phyloP scores from a whole-genome alignment of 768 basidiomycete genomes.

The Pleurotus tuoliensis region DNA sequence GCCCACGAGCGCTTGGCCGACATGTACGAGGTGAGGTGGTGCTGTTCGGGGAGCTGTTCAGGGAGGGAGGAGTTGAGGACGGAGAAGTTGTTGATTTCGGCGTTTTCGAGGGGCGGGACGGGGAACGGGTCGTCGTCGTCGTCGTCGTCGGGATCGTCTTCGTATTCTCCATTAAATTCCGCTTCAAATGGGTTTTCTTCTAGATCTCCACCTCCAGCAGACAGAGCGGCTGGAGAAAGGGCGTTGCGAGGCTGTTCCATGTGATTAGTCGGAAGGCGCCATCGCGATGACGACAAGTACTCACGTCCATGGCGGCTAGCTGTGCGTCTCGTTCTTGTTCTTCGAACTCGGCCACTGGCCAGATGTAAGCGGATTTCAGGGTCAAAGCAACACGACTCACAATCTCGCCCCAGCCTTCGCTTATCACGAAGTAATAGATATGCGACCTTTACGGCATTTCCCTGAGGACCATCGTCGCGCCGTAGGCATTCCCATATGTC shows the following conservation, averaged over 20 bases:
- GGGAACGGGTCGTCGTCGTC: constrained; percentile 33
- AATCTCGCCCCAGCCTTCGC: constrained; percentile 73
- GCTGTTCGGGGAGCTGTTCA: constrained; percentile 52
- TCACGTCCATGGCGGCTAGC: constrained; percentile 74
- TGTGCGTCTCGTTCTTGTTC: constrained; percentile 85
- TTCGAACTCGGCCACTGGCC: constrained; percentile 67
- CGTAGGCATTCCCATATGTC: constrained; percentile 87
- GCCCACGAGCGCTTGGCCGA: constrained; percentile 47
- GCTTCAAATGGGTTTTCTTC: constrained; percentile 80
- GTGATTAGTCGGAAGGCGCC: neutral
- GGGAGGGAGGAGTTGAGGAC: constrained; percentile 89
- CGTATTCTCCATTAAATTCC: constrained; percentile 65
- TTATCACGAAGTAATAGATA: constrained; percentile 93
- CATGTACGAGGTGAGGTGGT: constrained; percentile 68
- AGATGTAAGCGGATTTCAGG: neutral
- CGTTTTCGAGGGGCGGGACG: constrained; percentile 21
- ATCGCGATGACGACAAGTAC: constrained; percentile 20
- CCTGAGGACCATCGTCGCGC: constrained; percentile 77
- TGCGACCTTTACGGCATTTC: constrained; percentile 94
- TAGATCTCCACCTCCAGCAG: constrained; percentile 54
- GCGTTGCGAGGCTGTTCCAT: constrained; percentile 59
- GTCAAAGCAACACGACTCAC: constrained; percentile 44
- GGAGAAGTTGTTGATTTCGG: constrained; percentile 65
- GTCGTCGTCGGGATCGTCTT: constrained; percentile 46
- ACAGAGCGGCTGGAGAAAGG: constrained; percentile 62